Conservation (phyloP, 495 filamentous ascomycete species). For the Penicillium manginii region DNA sequence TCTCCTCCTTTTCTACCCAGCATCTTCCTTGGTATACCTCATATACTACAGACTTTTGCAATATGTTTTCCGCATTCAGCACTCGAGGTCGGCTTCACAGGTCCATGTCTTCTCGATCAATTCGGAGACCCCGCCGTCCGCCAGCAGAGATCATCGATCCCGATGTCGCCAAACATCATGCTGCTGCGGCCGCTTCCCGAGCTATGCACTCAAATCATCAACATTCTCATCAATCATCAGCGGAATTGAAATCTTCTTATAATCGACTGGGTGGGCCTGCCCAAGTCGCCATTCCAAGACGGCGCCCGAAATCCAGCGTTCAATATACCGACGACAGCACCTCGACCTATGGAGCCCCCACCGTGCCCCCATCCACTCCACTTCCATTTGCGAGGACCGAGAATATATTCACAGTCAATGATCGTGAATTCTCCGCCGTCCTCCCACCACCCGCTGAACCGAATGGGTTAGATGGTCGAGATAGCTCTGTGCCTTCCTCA, state of each 20-base stretch:
- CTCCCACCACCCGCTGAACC: conserved; percentile 43
- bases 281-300: conserved; percentile 44
- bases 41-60: conserved; percentile 30
- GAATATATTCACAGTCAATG: conserved; percentile 10
- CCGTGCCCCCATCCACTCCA: conserved; percentile 11
- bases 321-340: conserved; percentile 11
- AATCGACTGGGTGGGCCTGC: conserved; percentile 37
- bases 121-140: conserved; percentile 41
- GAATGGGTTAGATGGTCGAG: conserved; percentile 58
- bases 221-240: conserved; percentile 17
- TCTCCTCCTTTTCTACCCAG: neutral
- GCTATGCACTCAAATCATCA: conserved; percentile 65
- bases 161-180: conserved; percentile 60
- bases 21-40: conserved; percentile 10
- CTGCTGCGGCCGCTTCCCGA: conserved; percentile 67
- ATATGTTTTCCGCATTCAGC: conserved; percentile 35
- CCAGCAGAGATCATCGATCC: conserved; percentile 53
- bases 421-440: conserved; percentile 21
- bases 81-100: conserved; percentile 54
- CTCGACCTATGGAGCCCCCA: conserved; percentile 1
- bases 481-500: conserved; percentile 70
- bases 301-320: conserved; percentile 27
- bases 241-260: conserved; percentile 35
- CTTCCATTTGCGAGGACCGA: conserved; percentile 6
- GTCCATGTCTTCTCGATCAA: conserved; percentile 66